These are phyloP conservation scores for Malus asiatica DNA, from an alignment of 306 rosid genomes.

Conservation along the genomic window DNA sequence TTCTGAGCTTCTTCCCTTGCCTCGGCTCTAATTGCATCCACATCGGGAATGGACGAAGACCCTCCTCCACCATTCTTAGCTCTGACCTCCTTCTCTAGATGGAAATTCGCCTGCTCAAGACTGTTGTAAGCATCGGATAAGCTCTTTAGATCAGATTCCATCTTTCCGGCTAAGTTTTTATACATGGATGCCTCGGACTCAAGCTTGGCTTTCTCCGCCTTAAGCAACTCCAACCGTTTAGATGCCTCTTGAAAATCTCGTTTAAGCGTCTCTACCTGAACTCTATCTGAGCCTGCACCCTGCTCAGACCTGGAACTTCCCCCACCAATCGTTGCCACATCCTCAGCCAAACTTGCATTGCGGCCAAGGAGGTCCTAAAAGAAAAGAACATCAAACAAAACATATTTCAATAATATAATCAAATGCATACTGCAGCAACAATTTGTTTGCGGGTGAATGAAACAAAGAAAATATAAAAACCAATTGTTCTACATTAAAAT, in stretches of 20 bases:
- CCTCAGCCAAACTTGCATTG: conserved; percentile 82
- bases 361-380: conserved; percentile 71
- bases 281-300: conserved; percentile 54
- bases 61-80: conserved; percentile 45
- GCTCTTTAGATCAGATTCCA: conserved; percentile 83
- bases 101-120: conserved; percentile 75
- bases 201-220: conserved; percentile 61
- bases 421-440: neutral
- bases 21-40: conserved; percentile 75
- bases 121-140: conserved; percentile 93
- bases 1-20: conserved; percentile 96
- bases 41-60: conserved; percentile 35
- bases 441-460: neutral
- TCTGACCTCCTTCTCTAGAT: conserved; percentile 66
- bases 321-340: conserved; percentile 55
- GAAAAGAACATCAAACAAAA: conserved; percentile 11
- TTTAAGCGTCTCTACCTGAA: conserved; percentile 62
- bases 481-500: neutral
- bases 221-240: conserved; percentile 62
- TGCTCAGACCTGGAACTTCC: conserved; percentile 40
- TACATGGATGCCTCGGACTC: conserved; percentile 68
- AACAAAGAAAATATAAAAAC: conserved; percentile 1
- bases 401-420: neutral
- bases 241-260: conserved; percentile 75
- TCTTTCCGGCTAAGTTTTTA: conserved; percentile 69